Evolutionary conservation across 768 basidiomycete species (phyloP), one percentile per base, ranked within the genome.

Genomic region (Termitomyces sp.): DNA sequence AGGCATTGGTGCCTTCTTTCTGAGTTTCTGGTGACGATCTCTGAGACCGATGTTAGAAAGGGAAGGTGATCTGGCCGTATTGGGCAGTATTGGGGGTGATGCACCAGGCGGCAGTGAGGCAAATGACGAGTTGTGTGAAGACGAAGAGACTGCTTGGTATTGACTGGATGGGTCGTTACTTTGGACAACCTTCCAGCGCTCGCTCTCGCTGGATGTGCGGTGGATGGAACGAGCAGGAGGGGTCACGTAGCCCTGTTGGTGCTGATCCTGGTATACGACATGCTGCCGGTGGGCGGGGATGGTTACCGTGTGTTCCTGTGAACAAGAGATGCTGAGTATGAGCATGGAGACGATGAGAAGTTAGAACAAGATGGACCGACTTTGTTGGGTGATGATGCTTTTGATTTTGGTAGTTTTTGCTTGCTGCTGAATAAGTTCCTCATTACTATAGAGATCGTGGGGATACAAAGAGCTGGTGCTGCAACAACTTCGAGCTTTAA

Each of bases 91-190:
- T 9, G 79, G 79, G 0, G 80, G 79, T 0, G 81, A 78, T 63
- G 76, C 76, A 38, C 72, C 74, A 4, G 78, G 79, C 2, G 81
- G 78, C 0, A 84, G 68, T 1, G 84, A 84, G 33, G 73, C 75
- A 57, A 82, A 76, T 0, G 84, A 85, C 1, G 83, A 81, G 0
- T 81, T 76, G 40, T 83, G 79, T 22, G 84, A 82, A 28, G 28
- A 28, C 4, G 28, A 28, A 28, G 71, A 73, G 28, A 28, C 28
- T 28, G 28, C 63, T 52, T 66, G 74, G 35, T 70, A 63, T 55
- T 70, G 71, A 16, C 61, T 65, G 13, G 68, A 28, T 28, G 28
- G 74, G n/a, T 76, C 73, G n/a, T 67, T 65, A 15, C 69, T 63
- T 0, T 73, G 59, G 35, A 81, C n/a, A n/a, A n/a, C 74, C 48